A percentile compares a stretch with the other conserved stretches of the same genome.
Conservation (phyloP, 495 filamentous ascomycete species). For the Pyrenula massariospora region DNA sequence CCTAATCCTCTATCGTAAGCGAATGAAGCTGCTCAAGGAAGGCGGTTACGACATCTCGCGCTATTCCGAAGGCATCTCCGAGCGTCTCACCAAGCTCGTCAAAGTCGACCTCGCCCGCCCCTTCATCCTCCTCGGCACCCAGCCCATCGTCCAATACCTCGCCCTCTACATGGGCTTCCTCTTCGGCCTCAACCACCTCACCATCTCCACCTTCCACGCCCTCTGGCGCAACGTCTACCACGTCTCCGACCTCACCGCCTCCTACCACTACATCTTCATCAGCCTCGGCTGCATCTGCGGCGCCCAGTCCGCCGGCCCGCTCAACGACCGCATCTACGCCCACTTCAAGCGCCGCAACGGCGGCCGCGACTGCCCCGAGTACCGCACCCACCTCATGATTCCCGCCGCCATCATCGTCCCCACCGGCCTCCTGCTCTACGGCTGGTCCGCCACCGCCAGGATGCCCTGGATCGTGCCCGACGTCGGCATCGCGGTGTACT, state of each 20-base stretch:
- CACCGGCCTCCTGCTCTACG: constrained; percentile 21
- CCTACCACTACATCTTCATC: constrained; percentile 59
- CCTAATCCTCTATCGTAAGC: constrained; percentile 44
- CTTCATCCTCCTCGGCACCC: constrained; percentile 44
- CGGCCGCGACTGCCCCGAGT: constrained; percentile 49
- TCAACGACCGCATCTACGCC: constrained; percentile 57
- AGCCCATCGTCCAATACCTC: constrained; percentile 48
- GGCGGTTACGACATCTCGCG: constrained; percentile 49
- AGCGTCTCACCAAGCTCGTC: constrained; percentile 28
- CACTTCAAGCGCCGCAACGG: constrained; percentile 47
- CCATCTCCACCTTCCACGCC: constrained; percentile 54
- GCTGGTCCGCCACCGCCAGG: constrained; percentile 15
- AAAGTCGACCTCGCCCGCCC: constrained; percentile 36
- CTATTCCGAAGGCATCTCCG: constrained; percentile 44
- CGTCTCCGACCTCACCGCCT: constrained; percentile 46
- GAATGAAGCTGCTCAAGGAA: constrained; percentile 44
- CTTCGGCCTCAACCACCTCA: constrained; percentile 66
- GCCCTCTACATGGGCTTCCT: constrained; percentile 55
- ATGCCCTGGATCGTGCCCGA: constrained; percentile 24
- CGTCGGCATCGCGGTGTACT: constrained; percentile 15
- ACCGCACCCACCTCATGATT: constrained; percentile 54
- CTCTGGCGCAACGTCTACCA: constrained; percentile 54
- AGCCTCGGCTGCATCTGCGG: constrained; percentile 58
- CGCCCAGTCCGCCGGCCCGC: constrained; percentile 46
- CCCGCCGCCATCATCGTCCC: constrained; percentile 37